Percentiles rank a stretch among this genome's conserved stretches.
Conservation (phyloP, 208 protist genomes). For the Baffinella frigidus region DNA sequence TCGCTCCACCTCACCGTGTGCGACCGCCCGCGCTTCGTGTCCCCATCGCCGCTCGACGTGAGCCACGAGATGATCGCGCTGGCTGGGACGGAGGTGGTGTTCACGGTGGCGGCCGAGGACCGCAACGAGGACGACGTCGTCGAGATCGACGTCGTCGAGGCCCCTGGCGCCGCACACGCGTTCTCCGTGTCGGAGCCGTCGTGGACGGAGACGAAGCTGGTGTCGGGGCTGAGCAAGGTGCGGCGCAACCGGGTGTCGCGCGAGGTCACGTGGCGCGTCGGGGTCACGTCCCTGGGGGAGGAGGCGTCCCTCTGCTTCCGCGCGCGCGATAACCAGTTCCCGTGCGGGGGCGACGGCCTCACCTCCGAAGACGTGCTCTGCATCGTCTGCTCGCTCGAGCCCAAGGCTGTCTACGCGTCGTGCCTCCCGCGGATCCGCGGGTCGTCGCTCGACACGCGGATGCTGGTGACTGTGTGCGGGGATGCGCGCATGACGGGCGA, state of each 20-base stretch:
- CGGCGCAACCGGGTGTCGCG: constrained; percentile 15
- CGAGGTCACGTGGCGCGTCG: background rate
- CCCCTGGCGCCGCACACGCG: too few species aligned
- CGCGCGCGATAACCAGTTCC: constrained; percentile 30
- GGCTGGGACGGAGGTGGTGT: background rate
- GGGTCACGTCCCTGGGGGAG: background rate
- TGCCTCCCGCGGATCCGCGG: background rate
- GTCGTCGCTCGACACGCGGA: background rate
- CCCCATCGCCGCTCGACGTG: constrained; percentile 4
- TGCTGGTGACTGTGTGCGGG: background rate
- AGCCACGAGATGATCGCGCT: background rate
- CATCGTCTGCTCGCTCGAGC: background rate
- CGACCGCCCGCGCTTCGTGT: constrained; percentile 30
- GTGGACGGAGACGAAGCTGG: background rate
- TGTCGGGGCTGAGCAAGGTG: background rate
- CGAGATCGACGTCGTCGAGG: constrained; percentile 3
- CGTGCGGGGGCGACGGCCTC: constrained; percentile 18
- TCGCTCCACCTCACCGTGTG: constrained; percentile 9
- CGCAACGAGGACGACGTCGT: constrained; percentile 24
- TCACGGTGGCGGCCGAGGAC: constrained; percentile 42
- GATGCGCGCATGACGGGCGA: constrained; percentile 47
- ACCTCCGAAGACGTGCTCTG: constrained; percentile 5
- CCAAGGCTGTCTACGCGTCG: background rate
- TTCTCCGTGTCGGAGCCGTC: too few species aligned
- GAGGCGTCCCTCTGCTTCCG: background rate